Evolutionary conservation across 495 filamentous ascomycete species (phyloP).

Genomic region (Penicillium fimorum): DNA sequence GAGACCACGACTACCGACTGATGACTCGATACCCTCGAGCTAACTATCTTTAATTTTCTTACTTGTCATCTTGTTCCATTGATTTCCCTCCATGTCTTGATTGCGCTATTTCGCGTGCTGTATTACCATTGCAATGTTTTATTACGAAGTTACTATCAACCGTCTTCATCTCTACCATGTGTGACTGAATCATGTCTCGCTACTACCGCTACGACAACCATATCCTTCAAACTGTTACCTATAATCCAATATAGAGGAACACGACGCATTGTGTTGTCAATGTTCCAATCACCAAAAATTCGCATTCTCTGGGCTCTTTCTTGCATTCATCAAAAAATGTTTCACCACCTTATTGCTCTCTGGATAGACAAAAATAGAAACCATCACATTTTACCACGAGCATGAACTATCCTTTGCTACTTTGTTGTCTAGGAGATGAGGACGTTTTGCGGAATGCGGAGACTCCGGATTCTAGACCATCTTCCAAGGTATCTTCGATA

Average conservation of each 20-base stretch:
- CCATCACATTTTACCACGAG: neutral
- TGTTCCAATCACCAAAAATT: slow-evolving; percentile 4
- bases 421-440: neutral
- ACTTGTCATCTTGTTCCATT: neutral
- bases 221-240: neutral
- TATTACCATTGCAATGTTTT: slow-evolving; percentile 5
- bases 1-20: slow-evolving; percentile 5
- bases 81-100: slow-evolving; percentile 1
- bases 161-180: slow-evolving; percentile 7
- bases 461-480: neutral
- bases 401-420: neutral
- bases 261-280: neutral
- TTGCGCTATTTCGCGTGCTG: slow-evolving; percentile 2
- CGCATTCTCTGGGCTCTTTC: slow-evolving; percentile 8
- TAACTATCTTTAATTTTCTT: slow-evolving; percentile 20
- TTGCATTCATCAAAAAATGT: slow-evolving; percentile 12
- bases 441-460: neutral
- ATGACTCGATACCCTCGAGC: slow-evolving; percentile 12
- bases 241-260: slow-evolving; percentile 14
- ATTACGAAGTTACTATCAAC: neutral
- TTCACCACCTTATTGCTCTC: neutral
- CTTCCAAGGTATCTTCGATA: slow-evolving; percentile 2
- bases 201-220: neutral
- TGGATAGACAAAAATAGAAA: slow-evolving; percentile 16
- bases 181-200: slow-evolving; percentile 2